A percentile compares a stretch with the other conserved stretches of the same genome.
These are phyloP conservation scores for Pichia kudriavzevii DNA, from an alignment of 1,139 yeast genomes.

Conservation along the genomic window DNA sequence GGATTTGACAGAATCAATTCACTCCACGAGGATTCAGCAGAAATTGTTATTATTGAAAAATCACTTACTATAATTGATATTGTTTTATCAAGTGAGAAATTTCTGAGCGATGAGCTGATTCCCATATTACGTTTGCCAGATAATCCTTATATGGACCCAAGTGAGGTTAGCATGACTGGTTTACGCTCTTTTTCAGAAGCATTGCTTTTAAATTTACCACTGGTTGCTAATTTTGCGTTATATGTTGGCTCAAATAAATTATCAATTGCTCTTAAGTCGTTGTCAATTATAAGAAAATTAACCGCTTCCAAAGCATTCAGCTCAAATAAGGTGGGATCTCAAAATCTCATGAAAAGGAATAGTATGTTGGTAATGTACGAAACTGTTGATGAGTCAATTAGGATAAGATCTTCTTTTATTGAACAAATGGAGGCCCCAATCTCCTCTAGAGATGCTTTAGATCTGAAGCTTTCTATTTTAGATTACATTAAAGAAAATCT, in stretches of 20 bases:
- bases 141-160: conserved; percentile 37
- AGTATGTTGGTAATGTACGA: conserved; percentile 67
- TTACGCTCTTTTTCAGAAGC: conserved; percentile 62
- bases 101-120: conserved; percentile 42
- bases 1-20: conserved; percentile 52
- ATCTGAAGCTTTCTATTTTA: conserved; percentile 50
- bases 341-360: conserved; percentile 42
- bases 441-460: conserved; percentile 31
- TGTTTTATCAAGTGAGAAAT: conserved; percentile 45
- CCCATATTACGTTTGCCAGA: conserved; percentile 34
- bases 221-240: conserved; percentile 63
- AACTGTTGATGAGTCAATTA: conserved; percentile 61
- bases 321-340: conserved; percentile 20
- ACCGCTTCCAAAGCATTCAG: conserved; percentile 45
- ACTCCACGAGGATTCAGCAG: conserved; percentile 30
- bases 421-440: conserved; percentile 54
- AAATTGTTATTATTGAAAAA: conserved; percentile 30
- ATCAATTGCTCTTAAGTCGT: conserved; percentile 44
- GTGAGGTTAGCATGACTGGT: conserved; percentile 46
- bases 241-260: conserved; percentile 55
- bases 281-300: conserved; percentile 38
- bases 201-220: conserved; percentile 55
- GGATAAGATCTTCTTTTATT: conserved; percentile 68
- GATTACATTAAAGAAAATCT: conserved; percentile 51
- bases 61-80: conserved; percentile 41